Evolutionary conservation across 1,284 basidiomycete genomes (phyloP), one percentile per base, ranked within the genome.

Genomic region (Ustilago trichophora): DNA sequence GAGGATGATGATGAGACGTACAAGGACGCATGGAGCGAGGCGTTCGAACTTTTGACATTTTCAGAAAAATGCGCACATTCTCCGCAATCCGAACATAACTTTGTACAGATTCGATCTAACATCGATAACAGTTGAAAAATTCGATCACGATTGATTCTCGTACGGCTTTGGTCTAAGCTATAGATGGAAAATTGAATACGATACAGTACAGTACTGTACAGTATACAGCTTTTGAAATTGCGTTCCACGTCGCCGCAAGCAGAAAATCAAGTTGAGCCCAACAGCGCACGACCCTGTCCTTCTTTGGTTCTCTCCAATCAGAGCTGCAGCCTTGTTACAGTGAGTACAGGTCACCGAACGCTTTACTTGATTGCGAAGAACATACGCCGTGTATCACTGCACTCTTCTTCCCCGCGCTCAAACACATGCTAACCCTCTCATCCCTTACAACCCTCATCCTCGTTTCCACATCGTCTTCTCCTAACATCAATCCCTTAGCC

Each of bases 201-300:
- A 38, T n/a, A 44, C 21, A 10, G 9, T 13, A 22, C 21, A 19
- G 32, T 25, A 16, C 19, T 25, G 25, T 42, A 18, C 18, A 50
- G n/a, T n/a, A 22, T 27, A 41, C 21, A 19, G 32, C 16, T 22
- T n/a, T n/a, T n/a, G 21, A 15, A 13, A 9, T 46, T 44, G 33
- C 37, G 34, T 64, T 64, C 60, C 60, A 64, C 60, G 60, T 64
- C 60, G 60, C 60, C 54, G 54, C 41, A 64, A 64, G 60, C 35
- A 51, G 58, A 48, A 54, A 27, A 34, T 18, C n/a, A 37, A 43
- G 15, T 3, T 7, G 27, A 10, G 11, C 33, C 19, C 11, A 32
- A 44, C 26, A 33, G 43, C 57, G 57, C 50, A 60, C 57, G 57
- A 60, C 41, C 57, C 49, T 35, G 27, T 13, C 27, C 27, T 29